Evolutionary conservation across 805 yeast genomes (phyloP).

Genomic region (Ogataea neopini): DNA sequence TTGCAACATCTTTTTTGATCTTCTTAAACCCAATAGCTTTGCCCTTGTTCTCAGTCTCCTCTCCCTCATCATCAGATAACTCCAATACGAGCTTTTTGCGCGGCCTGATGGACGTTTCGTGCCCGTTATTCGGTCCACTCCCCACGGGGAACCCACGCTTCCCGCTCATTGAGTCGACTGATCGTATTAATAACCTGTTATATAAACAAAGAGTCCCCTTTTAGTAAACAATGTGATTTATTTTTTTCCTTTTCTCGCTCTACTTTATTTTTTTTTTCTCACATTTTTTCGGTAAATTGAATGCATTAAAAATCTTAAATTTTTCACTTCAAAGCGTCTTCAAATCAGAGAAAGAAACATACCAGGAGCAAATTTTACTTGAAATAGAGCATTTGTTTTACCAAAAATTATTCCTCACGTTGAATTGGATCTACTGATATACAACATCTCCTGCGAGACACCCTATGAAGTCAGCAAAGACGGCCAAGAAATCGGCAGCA

Average conservation of each 20-base stretch:
- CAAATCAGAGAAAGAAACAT: not conserved
- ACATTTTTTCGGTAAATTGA: constrained; percentile 1
- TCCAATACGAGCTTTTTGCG: not conserved
- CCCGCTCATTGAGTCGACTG: not conserved
- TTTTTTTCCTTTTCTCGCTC: not conserved
- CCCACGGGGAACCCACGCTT: not conserved
- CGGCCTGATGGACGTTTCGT: not conserved
- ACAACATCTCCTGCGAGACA: not conserved
- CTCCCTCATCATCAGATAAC: constrained; percentile 7
- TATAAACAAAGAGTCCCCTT: not conserved
- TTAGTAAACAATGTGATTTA: too few relatives aligned
- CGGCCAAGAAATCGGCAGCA: constrained; percentile 9
- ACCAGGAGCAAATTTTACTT: too few relatives aligned
- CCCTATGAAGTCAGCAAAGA: constrained; percentile 7
- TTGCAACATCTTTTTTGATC: constrained; percentile 23
- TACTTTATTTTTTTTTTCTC: not conserved
- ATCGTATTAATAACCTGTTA: not conserved
- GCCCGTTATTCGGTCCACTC: not conserved
- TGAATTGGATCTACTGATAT: not conserved
- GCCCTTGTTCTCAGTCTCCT: not conserved
- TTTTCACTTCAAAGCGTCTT: not conserved
- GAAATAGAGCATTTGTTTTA: too few relatives aligned
- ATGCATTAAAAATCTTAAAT: constrained; percentile 1
- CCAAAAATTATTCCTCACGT: not conserved
- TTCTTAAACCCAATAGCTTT: constrained; percentile 18